Conservation (phyloP, 192 early-diverging fungal species). For the Gigaspora rosea region DNA sequence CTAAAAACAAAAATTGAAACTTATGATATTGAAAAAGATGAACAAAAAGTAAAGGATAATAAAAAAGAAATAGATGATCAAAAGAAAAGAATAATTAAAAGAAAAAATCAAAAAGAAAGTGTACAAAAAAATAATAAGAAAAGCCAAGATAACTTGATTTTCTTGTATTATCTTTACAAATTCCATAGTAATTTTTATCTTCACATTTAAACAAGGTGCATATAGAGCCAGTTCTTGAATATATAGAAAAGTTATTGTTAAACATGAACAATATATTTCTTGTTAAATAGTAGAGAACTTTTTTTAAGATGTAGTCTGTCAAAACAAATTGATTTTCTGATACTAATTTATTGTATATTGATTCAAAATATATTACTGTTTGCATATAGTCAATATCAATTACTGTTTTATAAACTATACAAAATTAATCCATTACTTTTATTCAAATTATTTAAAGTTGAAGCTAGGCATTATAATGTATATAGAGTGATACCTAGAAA, state of each 20-base stretch:
- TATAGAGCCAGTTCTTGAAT: constrained; percentile 23
- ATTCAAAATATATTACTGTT: constrained; percentile 12
- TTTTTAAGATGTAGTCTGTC: constrained; percentile 3
- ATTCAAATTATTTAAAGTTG: not conserved
- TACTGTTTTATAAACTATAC: not conserved
- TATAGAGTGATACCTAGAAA: not conserved
- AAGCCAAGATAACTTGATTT: constrained; percentile 7
- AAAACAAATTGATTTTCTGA: constrained; percentile 24
- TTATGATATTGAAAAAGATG: constrained; percentile 1
- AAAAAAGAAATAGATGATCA: too few relatives aligned
- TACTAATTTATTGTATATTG: constrained; percentile 24
- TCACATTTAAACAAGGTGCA: constrained; percentile 7
- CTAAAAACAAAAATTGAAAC: not conserved
- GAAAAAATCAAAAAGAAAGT: too few relatives aligned
- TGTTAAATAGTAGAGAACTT: constrained; percentile 11
- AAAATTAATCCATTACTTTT: not conserved
- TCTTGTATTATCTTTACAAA: too few relatives aligned
- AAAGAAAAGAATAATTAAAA: too few relatives aligned
- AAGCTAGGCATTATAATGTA: constrained; percentile 15
- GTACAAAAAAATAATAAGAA: constrained; percentile 20
- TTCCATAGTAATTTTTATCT: constrained; percentile 16
- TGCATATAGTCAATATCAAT: not conserved
- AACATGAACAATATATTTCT: constrained; percentile 24
- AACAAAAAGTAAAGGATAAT: not conserved
- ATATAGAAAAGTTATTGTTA: constrained; percentile 21